These are phyloP conservation scores for Camellia oleifera DNA, from an alignment of 179 eudicot genomes.

Conservation along the genomic window DNA sequence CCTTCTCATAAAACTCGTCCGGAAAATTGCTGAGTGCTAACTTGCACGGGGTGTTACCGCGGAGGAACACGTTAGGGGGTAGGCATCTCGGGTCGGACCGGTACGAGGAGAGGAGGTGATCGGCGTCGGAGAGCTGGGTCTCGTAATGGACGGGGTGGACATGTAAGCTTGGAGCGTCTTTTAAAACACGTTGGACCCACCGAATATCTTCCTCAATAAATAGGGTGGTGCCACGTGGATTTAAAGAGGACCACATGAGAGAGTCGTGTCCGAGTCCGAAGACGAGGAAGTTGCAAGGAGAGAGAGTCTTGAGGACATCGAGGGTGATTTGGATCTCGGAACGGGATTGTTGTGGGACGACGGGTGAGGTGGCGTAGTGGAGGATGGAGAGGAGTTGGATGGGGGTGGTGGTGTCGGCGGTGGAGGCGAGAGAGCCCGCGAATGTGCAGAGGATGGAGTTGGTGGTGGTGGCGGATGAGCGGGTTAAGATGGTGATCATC, in stretches of 20 bases:
- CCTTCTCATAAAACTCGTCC: conserved; percentile 54
- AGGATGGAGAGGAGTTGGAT: conserved; percentile 42
- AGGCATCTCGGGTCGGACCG: conserved; percentile 33
- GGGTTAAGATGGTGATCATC: conserved; percentile 16
- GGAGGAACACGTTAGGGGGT: conserved; percentile 24
- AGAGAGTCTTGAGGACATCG: conserved; percentile 26
- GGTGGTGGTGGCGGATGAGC: conserved; percentile 13
- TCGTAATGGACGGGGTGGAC: conserved; percentile 50
- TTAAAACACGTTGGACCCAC: conserved; percentile 44
- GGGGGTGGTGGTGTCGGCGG: conserved; percentile 12
- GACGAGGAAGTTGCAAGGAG: conserved; percentile 62
- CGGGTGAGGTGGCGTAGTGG: conserved; percentile 66
- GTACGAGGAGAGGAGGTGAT: conserved; percentile 29
- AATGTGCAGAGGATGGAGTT: conserved; percentile 6
- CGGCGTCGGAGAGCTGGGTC: conserved; percentile 48
- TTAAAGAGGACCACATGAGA: conserved; percentile 70
- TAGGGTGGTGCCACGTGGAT: conserved; percentile 54
- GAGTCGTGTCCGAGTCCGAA: conserved; percentile 80
- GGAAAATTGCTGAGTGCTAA: conserved; percentile 51
- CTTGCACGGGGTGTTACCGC: conserved; percentile 50
- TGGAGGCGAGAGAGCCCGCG: neutral
- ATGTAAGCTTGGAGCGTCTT: conserved; percentile 34
- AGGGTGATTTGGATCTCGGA: conserved; percentile 44
- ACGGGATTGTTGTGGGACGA: conserved; percentile 51
- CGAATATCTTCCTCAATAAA: conserved; percentile 63